phyloP scores from a whole-genome alignment of 2,329 filamentous ascomycete species.

The Ceratocystis albifundus region DNA sequence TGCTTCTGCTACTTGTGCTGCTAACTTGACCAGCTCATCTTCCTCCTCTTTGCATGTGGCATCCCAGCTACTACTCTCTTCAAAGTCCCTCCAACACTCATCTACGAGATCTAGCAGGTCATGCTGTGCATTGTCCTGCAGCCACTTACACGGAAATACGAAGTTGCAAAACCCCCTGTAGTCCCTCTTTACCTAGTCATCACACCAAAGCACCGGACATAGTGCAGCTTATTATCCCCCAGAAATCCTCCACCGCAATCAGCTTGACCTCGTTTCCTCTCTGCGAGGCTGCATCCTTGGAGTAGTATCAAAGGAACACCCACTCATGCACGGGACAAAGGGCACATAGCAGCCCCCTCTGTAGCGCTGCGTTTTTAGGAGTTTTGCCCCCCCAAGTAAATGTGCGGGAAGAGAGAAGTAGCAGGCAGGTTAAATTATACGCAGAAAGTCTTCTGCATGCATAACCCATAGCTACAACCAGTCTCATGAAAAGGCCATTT shows the following conservation, averaged over 20 bases:
- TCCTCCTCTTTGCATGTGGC: background rate
- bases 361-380: background rate
- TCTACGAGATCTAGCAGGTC: background rate
- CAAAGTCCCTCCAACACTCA: background rate
- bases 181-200: background rate
- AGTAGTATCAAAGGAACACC: background rate
- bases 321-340: background rate
- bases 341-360: background rate
- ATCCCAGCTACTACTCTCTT: background rate
- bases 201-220: background rate
- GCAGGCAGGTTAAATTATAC: too few relatives aligned
- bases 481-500: too few relatives aligned
- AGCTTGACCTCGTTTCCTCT: background rate
- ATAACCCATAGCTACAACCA: too few relatives aligned
- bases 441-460: too few relatives aligned
- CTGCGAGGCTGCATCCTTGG: background rate
- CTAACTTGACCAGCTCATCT: background rate
- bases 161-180: background rate
- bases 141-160: constrained; percentile 3
- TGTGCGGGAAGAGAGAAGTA: background rate
- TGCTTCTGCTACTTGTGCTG: background rate
- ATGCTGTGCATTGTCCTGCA: background rate
- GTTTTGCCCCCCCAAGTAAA: background rate
- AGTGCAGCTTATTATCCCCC: background rate
- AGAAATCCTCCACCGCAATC: too few relatives aligned